phyloP scores from a whole-genome alignment of 305 asterid species.

The Rubia balearica region DNA sequence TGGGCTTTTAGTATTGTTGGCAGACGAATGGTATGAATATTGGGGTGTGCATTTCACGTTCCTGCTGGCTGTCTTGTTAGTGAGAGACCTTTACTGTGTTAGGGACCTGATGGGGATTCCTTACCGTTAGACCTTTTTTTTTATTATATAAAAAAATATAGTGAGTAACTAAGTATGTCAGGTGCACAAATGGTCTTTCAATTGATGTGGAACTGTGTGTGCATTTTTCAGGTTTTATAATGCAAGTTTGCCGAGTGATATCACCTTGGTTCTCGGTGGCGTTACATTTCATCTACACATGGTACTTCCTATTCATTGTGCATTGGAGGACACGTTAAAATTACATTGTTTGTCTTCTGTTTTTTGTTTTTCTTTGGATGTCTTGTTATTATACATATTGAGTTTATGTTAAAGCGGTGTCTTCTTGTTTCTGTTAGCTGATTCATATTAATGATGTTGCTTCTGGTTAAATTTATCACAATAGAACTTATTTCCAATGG shows the following conservation, averaged over 20 bases:
- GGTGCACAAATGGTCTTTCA: conserved; percentile 6
- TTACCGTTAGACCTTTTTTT: background rate
- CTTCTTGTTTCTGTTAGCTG: background rate
- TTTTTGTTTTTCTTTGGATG: background rate
- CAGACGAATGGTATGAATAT: background rate
- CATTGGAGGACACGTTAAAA: background rate
- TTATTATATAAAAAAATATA: too few relatives aligned
- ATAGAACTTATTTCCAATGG: background rate
- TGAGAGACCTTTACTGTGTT: conserved; percentile 2
- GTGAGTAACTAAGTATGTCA: background rate
- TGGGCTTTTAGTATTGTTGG: background rate
- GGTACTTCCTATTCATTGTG: conserved; percentile 36
- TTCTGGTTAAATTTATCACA: background rate
- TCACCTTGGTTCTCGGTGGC: conserved; percentile 61
- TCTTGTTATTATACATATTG: background rate
- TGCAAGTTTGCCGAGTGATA: conserved; percentile 69
- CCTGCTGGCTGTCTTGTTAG: background rate
- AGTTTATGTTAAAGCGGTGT: background rate
- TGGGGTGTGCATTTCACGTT: background rate
- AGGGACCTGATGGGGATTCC: background rate
- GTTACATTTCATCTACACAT: conserved; percentile 85
- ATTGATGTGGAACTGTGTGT: conserved; percentile 21
- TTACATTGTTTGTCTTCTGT: background rate
- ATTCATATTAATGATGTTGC: background rate
- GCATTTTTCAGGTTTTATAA: conserved; percentile 57